These are phyloP conservation scores for Arthroderma sp. DNA, from an alignment of 2,329 filamentous ascomycete genomes.

Conservation along the genomic window DNA sequence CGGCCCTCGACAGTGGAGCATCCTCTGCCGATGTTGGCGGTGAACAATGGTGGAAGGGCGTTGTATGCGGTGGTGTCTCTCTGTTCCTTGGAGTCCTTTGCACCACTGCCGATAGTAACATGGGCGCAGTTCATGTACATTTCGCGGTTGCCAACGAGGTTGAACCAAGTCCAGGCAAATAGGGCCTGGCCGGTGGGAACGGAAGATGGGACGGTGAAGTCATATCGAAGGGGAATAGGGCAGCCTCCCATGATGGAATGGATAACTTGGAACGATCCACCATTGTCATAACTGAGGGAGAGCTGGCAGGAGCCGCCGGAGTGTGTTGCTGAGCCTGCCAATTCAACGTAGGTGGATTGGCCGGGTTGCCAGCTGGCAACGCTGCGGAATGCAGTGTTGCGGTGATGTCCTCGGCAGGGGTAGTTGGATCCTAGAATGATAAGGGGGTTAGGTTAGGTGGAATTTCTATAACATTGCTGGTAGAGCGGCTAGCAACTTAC, in stretches of 20 bases:
- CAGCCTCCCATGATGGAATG: slow-evolving; percentile 47
- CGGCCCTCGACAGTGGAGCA: slow-evolving; percentile 2
- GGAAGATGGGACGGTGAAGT: slow-evolving; percentile 53
- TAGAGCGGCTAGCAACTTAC: not conserved
- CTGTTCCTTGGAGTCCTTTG: not conserved
- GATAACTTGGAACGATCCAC: slow-evolving; percentile 55
- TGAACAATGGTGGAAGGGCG: slow-evolving; percentile 1
- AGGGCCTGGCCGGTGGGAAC: slow-evolving; percentile 49
- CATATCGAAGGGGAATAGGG: slow-evolving; percentile 40
- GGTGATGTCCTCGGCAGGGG: slow-evolving; percentile 60
- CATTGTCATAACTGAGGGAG: slow-evolving; percentile 59
- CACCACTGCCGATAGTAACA: slow-evolving; percentile 42
- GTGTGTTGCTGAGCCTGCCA: slow-evolving; percentile 51
- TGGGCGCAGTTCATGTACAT: slow-evolving; percentile 73
- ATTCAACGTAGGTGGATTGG: slow-evolving; percentile 46
- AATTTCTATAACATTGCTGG: not conserved
- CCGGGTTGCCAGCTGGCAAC: slow-evolving; percentile 52
- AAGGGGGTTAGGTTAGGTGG: not conserved
- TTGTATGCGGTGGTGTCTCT: slow-evolving; percentile 1
- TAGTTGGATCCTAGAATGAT: slow-evolving; percentile 45
- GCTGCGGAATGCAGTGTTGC: slow-evolving; percentile 36
- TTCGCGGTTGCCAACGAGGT: slow-evolving; percentile 36
- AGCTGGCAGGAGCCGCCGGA: slow-evolving; percentile 65
- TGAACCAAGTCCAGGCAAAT: slow-evolving; percentile 67
- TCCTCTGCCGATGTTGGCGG: slow-evolving; percentile 5